Percentiles rank a stretch among this genome's conserved stretches.
Evolutionary conservation across 2,329 filamentous ascomycete genomes (phyloP).

Genomic region (Cladosporium sphaerospermum): DNA sequence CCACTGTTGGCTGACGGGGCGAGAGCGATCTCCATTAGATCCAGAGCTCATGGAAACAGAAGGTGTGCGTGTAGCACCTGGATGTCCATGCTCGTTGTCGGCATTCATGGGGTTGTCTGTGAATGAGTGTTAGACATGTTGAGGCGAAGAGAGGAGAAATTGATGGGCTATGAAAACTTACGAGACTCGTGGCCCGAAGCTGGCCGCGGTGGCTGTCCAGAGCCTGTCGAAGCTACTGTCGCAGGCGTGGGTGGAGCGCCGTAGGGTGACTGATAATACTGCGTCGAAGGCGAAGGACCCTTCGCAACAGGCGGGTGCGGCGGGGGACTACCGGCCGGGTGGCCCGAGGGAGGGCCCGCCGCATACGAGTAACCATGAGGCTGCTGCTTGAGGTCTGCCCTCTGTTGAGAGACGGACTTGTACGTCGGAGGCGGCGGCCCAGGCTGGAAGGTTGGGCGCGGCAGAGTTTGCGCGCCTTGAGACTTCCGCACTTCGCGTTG

Average conservation of each 20-base stretch:
- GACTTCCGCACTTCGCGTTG: slow-evolving; percentile 24
- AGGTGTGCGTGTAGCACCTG: slow-evolving; percentile 19
- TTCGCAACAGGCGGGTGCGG: background rate
- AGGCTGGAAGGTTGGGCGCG: slow-evolving; percentile 21
- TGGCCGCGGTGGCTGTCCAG: slow-evolving; percentile 26
- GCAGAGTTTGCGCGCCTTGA: slow-evolving; percentile 25
- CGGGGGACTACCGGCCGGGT: background rate
- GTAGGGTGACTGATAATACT: slow-evolving; percentile 27
- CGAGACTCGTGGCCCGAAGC: slow-evolving; percentile 26
- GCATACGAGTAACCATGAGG: background rate
- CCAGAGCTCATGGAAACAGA: slow-evolving; percentile 21
- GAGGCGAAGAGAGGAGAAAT: too few species aligned
- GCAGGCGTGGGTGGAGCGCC: slow-evolving; percentile 26
- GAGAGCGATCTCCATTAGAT: slow-evolving; percentile 7
- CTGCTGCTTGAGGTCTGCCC: slow-evolving; percentile 20
- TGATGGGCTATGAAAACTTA: too few species aligned
- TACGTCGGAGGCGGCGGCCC: slow-evolving; percentile 21
- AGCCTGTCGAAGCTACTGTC: slow-evolving; percentile 23
- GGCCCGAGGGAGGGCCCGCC: background rate
- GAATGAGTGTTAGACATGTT: too few species aligned
- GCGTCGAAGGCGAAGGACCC: slow-evolving; percentile 1
- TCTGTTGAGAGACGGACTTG: slow-evolving; percentile 22
- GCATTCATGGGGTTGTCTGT: background rate
- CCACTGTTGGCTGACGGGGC: slow-evolving; percentile 26
- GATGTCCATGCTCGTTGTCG: slow-evolving; percentile 10